phyloP scores from a whole-genome alignment of 345 rosid species.

The Syzygium aromaticum region DNA sequence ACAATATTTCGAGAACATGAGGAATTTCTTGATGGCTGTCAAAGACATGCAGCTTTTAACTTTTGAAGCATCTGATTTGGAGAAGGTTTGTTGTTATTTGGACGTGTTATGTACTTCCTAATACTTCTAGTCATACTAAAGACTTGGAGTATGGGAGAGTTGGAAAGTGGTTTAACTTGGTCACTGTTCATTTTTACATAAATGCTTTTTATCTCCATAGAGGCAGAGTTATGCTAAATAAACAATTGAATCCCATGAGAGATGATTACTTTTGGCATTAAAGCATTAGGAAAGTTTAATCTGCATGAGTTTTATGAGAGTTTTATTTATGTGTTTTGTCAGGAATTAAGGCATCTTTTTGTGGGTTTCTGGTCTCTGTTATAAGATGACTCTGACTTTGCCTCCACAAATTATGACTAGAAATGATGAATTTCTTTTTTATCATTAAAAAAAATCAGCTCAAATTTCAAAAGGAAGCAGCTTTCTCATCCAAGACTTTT shows the following conservation, averaged over 20 bases:
- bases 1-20: slow-evolving; percentile 96
- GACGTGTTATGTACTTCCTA: neutral
- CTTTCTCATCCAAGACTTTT: neutral
- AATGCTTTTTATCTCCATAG: neutral
- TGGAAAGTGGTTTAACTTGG: neutral
- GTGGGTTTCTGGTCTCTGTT: neutral
- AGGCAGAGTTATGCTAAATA: neutral
- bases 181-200: neutral
- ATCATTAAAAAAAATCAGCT: neutral
- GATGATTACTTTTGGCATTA: neutral
- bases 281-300: neutral
- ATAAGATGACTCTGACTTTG: neutral
- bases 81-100: slow-evolving; percentile 44
- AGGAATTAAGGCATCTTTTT: neutral
- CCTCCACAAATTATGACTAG: neutral
- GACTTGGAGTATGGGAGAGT: neutral
- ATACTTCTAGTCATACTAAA: neutral
- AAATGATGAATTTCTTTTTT: neutral
- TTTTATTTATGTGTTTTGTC: neutral
- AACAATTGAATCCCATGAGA: neutral
- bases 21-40: slow-evolving; percentile 88
- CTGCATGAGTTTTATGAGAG: neutral
- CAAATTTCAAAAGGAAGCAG: neutral
- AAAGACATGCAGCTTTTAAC: slow-evolving; percentile 92
- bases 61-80: slow-evolving; percentile 90